Conservation (phyloP, 2,329 filamentous ascomycete genomes). For the Hymenoscyphus albidus region DNA sequence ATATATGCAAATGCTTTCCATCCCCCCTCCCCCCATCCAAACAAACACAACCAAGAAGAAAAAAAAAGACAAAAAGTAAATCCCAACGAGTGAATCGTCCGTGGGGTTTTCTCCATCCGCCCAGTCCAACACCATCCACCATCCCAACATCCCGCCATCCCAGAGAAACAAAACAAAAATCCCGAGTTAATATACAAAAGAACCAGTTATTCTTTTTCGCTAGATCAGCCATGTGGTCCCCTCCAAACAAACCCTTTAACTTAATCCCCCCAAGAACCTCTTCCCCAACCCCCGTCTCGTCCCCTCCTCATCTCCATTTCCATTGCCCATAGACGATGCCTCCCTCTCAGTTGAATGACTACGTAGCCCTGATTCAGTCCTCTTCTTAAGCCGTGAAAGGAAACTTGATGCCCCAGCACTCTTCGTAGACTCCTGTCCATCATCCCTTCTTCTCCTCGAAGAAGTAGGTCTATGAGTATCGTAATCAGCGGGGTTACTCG, state of each 20-base stretch:
- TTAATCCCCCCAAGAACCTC: conserved; percentile 27
- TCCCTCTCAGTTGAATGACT: too few relatives aligned
- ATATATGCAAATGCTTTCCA: conserved; percentile 2
- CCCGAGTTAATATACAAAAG: conserved; percentile 18
- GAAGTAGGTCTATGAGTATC: too few relatives aligned
- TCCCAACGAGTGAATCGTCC: background rate
- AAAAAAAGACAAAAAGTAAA: background rate
- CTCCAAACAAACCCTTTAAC: background rate
- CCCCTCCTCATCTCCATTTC: conserved; percentile 20
- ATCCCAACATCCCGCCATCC: too few relatives aligned
- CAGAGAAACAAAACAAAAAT: background rate
- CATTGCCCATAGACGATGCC: background rate
- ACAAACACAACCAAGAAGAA: background rate
- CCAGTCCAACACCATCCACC: too few relatives aligned
- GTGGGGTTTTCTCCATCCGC: background rate
- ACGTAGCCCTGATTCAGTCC: conserved; percentile 5
- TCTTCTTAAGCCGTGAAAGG: conserved; percentile 27
- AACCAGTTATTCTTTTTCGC: conserved; percentile 6
- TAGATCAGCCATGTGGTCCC: background rate
- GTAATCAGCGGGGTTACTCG: too few relatives aligned
- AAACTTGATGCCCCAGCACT: conserved; percentile 18
- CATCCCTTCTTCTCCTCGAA: conserved; percentile 11
- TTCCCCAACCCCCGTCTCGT: conserved; percentile 35
- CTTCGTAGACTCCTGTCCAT: conserved; percentile 13
- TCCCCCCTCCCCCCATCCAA: background rate